These are phyloP conservation scores for Penicillium vulpinum DNA, from an alignment of 2,329 filamentous ascomycete genomes.

Conservation along the genomic window DNA sequence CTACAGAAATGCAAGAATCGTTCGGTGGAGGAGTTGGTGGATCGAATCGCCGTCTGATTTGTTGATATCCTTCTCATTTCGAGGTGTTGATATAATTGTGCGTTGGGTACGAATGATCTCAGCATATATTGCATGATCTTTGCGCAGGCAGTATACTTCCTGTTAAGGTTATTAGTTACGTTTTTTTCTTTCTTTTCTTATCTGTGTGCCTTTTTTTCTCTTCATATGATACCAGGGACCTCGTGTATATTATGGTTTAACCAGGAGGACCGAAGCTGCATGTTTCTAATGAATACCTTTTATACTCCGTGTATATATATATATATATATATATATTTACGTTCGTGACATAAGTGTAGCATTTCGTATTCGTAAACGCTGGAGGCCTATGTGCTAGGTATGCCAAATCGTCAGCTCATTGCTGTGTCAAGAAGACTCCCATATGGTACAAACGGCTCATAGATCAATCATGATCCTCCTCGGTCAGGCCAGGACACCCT, in stretches of 20 bases:
- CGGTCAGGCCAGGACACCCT: constrained; percentile 81
- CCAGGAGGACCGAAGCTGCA: constrained; percentile 10
- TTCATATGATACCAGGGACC: constrained; percentile 27
- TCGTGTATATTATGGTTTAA: constrained; percentile 21
- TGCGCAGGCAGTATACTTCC: neutral
- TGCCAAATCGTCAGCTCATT: neutral
- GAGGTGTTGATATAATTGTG: neutral
- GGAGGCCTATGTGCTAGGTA: neutral
- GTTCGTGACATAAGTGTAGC: neutral
- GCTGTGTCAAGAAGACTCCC: neutral
- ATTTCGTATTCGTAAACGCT: neutral
- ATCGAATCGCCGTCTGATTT: constrained; percentile 6
- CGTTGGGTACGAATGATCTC: neutral
- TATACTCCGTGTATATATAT: no score
- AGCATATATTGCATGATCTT: neutral
- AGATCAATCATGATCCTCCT: constrained; percentile 73
- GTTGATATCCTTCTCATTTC: neutral
- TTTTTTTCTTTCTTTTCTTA: constrained; percentile 1
- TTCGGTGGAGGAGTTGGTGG: constrained; percentile 37
- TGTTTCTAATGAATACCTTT: constrained; percentile 11
- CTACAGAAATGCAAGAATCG: constrained; percentile 36
- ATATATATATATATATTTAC: no score
- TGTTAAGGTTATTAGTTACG: neutral
- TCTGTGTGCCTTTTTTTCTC: constrained; percentile 7
- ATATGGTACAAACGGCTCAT: constrained; percentile 2